Percentiles rank a stretch among this genome's conserved stretches.
Evolutionary conservation across 1,284 basidiomycete species (phyloP).

Genomic region (Ganoderma leucocontextum): DNA sequence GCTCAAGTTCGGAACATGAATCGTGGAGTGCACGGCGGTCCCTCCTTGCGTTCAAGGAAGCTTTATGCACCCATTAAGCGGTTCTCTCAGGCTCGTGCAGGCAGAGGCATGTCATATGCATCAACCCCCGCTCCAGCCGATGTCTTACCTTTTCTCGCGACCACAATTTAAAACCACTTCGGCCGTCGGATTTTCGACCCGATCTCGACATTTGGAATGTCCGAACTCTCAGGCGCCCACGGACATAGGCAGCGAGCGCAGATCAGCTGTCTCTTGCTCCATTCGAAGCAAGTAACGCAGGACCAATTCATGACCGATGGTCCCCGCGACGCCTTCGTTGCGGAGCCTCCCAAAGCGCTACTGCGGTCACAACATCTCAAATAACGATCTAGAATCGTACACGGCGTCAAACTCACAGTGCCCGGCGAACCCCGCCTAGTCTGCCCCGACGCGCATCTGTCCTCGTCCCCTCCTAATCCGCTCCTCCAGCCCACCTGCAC

Average conservation of each 20-base stretch:
- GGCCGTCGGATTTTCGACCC: slow-evolving; percentile 3
- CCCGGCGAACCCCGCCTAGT: slow-evolving; percentile 22
- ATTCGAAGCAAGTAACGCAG: not conserved
- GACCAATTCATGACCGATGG: not conserved
- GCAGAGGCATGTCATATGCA: no score
- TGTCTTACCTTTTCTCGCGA: not conserved
- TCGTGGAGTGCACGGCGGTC: not conserved
- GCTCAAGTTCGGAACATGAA: not conserved
- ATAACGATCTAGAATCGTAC: not conserved
- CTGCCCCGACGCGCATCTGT: slow-evolving; percentile 43
- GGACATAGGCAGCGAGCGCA: not conserved
- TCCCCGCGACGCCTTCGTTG: not conserved
- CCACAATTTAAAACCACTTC: not conserved
- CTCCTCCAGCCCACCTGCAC: slow-evolving; percentile 78
- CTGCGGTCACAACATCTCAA: not conserved
- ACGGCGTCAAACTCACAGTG: not conserved
- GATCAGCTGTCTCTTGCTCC: not conserved
- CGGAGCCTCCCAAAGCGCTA: not conserved
- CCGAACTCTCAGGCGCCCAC: not conserved
- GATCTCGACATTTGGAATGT: not conserved
- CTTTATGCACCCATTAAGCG: not conserved
- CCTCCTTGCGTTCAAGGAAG: not conserved
- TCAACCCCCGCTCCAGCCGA: not conserved
- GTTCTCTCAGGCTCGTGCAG: not conserved
- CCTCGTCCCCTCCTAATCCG: slow-evolving; percentile 70